These are phyloP conservation scores for Paramecium primaurelia DNA, from an alignment of 73 alveolate species.

Conservation along the genomic window DNA sequence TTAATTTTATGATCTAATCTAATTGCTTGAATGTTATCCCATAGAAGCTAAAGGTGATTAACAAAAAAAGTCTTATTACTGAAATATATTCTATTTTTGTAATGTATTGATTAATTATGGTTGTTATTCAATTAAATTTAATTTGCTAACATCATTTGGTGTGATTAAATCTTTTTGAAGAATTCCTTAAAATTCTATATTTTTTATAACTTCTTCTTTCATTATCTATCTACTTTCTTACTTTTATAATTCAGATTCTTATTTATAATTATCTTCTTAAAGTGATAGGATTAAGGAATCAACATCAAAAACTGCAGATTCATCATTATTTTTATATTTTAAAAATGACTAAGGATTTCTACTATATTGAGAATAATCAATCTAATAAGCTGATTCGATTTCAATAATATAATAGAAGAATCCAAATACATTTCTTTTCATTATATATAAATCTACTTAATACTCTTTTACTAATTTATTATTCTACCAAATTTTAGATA, in stretches of 20 bases:
- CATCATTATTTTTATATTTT: neutral
- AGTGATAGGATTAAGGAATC: neutral
- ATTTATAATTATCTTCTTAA: neutral
- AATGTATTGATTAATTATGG: neutral
- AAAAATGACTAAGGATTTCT: neutral
- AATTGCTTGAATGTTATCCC: neutral
- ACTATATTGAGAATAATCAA: neutral
- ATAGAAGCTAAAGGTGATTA: neutral
- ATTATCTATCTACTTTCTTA: neutral
- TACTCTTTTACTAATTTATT: neutral
- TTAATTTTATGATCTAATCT: neutral
- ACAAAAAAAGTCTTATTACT: neutral
- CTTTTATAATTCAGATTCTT: neutral
- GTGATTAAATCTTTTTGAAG: neutral
- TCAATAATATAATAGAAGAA: neutral
- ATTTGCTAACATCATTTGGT: neutral
- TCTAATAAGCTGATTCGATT: neutral
- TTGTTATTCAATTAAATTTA: neutral
- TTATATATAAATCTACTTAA: neutral
- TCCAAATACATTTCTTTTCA: constrained; percentile 1
- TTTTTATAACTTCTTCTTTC: neutral
- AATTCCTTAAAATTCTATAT: neutral
- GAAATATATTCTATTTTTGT: neutral
- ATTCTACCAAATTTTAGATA: neutral
- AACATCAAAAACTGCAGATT: neutral